These are phyloP conservation scores for Rhypophila decipiens DNA, from an alignment of 495 filamentous ascomycete genomes.

Conservation along the genomic window DNA sequence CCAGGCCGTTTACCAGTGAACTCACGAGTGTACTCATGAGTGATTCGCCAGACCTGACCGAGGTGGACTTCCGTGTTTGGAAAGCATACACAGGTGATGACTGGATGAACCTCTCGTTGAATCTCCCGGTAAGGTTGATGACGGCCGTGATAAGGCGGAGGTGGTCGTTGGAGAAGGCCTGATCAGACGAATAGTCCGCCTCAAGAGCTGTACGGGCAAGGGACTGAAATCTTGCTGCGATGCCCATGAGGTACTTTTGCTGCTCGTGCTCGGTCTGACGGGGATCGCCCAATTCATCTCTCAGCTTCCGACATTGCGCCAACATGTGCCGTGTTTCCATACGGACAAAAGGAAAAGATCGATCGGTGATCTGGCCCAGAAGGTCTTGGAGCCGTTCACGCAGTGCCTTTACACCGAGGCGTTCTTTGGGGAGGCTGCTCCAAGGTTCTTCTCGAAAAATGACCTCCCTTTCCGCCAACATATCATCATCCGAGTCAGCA, in stretches of 20 bases:
- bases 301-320: slow-evolving; percentile 19
- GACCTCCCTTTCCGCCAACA: slow-evolving; percentile 19
- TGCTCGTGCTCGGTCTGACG: slow-evolving; percentile 39
- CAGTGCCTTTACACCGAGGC: slow-evolving; percentile 46
- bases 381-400: slow-evolving; percentile 34
- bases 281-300: slow-evolving; percentile 36
- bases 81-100: background rate
- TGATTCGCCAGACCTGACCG: background rate
- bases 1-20: background rate
- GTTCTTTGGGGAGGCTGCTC: slow-evolving; percentile 34
- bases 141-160: slow-evolving; percentile 40
- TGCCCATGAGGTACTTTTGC: slow-evolving; percentile 30
- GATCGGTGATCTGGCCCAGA: slow-evolving; percentile 34
- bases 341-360: slow-evolving; percentile 44
- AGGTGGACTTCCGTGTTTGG: background rate
- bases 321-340: slow-evolving; percentile 36
- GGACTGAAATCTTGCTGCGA: slow-evolving; percentile 36
- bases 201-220: slow-evolving; percentile 32
- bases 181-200: slow-evolving; percentile 34
- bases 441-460: slow-evolving; percentile 32
- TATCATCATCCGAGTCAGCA: slow-evolving; percentile 1
- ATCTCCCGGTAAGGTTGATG: slow-evolving; percentile 23
- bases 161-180: slow-evolving; percentile 26
- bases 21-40: too few species aligned
- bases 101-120: slow-evolving; percentile 7